Evolutionary conservation across 75 land plant species (phyloP).

Genomic region (Cryptomeria japonica): DNA sequence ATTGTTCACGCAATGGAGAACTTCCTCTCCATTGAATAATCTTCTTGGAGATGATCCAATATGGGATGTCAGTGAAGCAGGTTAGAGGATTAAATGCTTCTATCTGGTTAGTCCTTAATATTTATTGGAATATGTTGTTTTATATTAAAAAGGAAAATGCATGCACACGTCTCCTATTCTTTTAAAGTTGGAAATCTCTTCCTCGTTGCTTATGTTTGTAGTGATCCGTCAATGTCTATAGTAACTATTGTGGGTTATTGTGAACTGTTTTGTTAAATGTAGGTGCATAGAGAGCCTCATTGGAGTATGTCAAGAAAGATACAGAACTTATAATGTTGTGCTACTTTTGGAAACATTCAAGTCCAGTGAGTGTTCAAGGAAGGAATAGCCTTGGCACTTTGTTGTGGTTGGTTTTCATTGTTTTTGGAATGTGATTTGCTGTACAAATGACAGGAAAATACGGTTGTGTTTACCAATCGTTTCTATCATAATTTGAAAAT

Average conservation of each 20-base stretch:
- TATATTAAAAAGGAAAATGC: neutral
- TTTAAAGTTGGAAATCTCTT: neutral
- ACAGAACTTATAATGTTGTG: neutral
- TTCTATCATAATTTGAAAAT: neutral
- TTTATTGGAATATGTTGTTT: neutral
- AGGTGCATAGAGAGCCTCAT: neutral
- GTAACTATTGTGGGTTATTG: neutral
- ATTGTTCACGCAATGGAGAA: constrained; percentile 36
- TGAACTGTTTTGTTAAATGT: neutral
- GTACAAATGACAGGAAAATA: neutral
- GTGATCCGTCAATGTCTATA: neutral
- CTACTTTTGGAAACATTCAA: neutral
- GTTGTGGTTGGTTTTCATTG: neutral
- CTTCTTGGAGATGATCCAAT: neutral
- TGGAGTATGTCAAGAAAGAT: neutral
- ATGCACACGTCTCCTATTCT: neutral
- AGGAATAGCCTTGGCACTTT: neutral
- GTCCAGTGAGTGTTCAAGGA: neutral
- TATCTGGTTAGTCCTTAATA: neutral
- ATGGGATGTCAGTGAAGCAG: neutral
- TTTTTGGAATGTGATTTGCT: neutral
- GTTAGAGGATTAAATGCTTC: neutral
- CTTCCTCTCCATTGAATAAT: constrained; percentile 26
- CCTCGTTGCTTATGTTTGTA: neutral
- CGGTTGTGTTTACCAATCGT: neutral